phyloP scores from a whole-genome alignment of 768 basidiomycete genomes.

The Suillus sp. region DNA sequence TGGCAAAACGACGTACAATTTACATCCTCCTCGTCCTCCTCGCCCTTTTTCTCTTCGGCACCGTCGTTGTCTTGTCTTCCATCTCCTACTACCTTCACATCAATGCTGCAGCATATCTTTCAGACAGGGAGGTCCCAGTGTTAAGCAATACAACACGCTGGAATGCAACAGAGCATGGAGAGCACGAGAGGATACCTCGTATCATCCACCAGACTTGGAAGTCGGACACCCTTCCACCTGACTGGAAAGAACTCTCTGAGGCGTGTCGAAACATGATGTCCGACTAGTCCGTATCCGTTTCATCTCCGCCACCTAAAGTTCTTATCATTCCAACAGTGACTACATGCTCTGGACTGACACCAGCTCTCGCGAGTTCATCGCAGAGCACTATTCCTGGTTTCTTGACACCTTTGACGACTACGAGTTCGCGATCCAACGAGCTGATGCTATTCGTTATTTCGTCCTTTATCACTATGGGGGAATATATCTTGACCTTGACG shows the following conservation, averaged over 20 bases:
- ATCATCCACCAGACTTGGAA: constrained; percentile 99
- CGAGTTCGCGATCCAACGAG: constrained; percentile 89
- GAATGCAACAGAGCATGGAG: constrained; percentile 63
- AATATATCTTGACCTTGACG: constrained; percentile 94
- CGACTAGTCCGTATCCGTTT: constrained; percentile 77
- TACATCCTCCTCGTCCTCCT: constrained; percentile 56
- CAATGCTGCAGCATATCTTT: constrained; percentile 73
- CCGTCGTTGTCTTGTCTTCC: constrained; percentile 88
- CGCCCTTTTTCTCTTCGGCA: constrained; percentile 81
- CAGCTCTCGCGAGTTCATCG: constrained; percentile 86
- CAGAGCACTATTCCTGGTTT: constrained; percentile 87
- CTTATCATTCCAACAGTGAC: constrained; percentile 54
- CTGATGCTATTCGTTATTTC: constrained; percentile 98
- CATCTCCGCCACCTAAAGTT: constrained; percentile 14
- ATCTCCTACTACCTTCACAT: constrained; percentile 90
- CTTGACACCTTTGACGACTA: constrained; percentile 93
- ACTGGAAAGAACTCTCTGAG: constrained; percentile 81
- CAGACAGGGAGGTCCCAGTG: constrained; percentile 72
- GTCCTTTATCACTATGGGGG: constrained; percentile 95
- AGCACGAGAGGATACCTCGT: constrained; percentile 79
- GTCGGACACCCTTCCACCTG: constrained; percentile 77
- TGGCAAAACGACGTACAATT: constrained; percentile 48
- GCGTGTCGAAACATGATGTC: constrained; percentile 90
- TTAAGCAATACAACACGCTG: constrained; percentile 56
- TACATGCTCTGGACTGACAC: constrained; percentile 99